A percentile compares a stretch with the other conserved stretches of the same genome.
Evolutionary conservation across 148 eudicot genomes (phyloP).

Genomic region (Mesembryanthemum crystallinum): DNA sequence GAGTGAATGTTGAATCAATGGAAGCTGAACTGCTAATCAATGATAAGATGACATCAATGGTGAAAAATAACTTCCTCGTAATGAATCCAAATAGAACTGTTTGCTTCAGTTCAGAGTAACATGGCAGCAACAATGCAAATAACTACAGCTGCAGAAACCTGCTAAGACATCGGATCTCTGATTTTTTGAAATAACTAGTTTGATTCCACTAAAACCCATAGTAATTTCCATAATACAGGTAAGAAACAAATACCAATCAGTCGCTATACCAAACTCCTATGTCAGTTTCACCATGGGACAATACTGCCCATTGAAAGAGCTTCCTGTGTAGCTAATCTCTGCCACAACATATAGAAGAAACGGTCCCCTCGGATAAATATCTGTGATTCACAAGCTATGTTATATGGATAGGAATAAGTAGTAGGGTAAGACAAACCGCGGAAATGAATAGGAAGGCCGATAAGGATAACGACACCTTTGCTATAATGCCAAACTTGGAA

Average conservation of each 20-base stretch:
- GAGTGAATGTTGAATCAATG: too few relatives aligned
- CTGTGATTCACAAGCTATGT: not conserved
- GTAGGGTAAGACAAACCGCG: conserved; percentile 5
- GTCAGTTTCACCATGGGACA: not conserved
- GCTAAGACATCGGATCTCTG: not conserved
- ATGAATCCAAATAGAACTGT: not conserved
- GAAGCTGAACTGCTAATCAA: too few relatives aligned
- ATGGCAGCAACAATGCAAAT: not conserved
- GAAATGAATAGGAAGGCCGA: not conserved
- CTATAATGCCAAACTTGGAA: conserved; percentile 12
- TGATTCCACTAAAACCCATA: conserved; percentile 1
- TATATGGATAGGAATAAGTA: conserved; percentile 13
- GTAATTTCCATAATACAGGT: not conserved
- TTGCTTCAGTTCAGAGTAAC: not conserved
- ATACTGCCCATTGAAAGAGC: not conserved
- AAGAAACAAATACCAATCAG: not conserved
- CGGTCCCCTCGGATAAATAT: not conserved
- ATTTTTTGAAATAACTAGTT: not conserved
- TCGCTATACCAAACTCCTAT: not conserved
- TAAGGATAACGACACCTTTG: conserved; percentile 12
- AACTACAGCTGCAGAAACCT: not conserved
- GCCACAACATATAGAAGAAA: not conserved
- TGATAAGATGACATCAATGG: not conserved
- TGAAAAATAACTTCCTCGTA: not conserved
- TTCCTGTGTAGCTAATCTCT: not conserved